A percentile compares a stretch with the other conserved stretches of the same genome.
Evolutionary conservation across 441 rosid genomes (phyloP).

Genomic region (Pelargonium citronellum): DNA sequence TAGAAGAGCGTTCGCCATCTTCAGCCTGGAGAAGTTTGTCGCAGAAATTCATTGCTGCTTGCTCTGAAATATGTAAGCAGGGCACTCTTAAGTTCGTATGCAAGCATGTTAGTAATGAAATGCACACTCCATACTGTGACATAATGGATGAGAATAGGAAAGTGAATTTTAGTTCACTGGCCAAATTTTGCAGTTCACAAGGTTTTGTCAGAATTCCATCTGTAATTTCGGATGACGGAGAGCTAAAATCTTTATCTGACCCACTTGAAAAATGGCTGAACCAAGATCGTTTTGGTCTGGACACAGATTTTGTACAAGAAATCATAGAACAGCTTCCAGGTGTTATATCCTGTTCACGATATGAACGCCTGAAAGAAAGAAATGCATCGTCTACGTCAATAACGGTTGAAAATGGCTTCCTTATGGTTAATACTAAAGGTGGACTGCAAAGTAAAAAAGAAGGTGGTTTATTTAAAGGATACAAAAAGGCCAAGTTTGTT

Average conservation of each 20-base stretch:
- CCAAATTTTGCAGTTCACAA: conserved; percentile 61
- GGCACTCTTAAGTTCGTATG: conserved; percentile 51
- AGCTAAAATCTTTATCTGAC: conserved; percentile 38
- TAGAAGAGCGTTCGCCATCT: conserved; percentile 60
- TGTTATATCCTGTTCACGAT: conserved; percentile 53
- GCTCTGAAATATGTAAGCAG: conserved; percentile 36
- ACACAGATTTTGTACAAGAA: conserved; percentile 86
- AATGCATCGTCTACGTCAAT: conserved; percentile 32
- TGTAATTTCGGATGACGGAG: conserved; percentile 35
- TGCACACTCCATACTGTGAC: conserved; percentile 34
- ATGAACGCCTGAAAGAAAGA: conserved; percentile 60
- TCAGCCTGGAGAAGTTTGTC: conserved; percentile 74
- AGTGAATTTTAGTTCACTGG: conserved; percentile 32
- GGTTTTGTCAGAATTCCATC: conserved; percentile 30
- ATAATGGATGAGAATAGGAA: conserved; percentile 36
- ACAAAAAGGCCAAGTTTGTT: conserved; percentile 44
- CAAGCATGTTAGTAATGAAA: conserved; percentile 53
- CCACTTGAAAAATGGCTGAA: conserved; percentile 67
- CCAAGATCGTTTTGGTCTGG: conserved; percentile 90
- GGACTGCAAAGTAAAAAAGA: conserved; percentile 29
- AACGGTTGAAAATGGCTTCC: conserved; percentile 63
- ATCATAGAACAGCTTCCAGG: conserved; percentile 79
- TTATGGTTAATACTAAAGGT: conserved; percentile 45
- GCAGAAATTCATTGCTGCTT: conserved; percentile 57
- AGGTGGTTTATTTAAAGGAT: conserved; percentile 39